These are phyloP conservation scores for Hortaea werneckii DNA, from an alignment of 2,329 filamentous ascomycete species.

Conservation along the genomic window DNA sequence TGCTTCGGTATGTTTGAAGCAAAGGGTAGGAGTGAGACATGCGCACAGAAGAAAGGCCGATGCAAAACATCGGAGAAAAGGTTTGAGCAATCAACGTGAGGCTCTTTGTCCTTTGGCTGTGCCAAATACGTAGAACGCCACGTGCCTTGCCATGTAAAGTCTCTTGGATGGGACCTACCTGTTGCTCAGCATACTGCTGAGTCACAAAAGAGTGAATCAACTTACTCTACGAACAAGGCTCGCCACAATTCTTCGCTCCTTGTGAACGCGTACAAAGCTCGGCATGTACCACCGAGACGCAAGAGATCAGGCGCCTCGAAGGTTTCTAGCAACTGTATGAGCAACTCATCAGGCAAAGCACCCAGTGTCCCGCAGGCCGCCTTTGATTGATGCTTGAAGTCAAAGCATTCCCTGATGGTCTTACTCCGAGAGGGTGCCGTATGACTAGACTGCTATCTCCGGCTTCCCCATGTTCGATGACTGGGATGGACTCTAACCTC, in stretches of 20 bases:
- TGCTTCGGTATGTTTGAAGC: conserved; percentile 57
- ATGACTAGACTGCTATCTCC: conserved; percentile 43
- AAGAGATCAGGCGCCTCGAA: conserved; percentile 56
- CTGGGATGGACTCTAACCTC: conserved; percentile 1
- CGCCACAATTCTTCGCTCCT: conserved; percentile 85
- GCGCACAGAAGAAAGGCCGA: conserved; percentile 79
- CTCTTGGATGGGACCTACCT: conserved; percentile 33
- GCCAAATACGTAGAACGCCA: conserved; percentile 74
- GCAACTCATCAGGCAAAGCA: conserved; percentile 67
- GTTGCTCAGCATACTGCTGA: conserved; percentile 20
- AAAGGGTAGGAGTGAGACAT: conserved; percentile 59
- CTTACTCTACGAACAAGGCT: conserved; percentile 72
- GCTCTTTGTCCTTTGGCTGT: conserved; percentile 43
- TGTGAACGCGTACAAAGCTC: conserved; percentile 76
- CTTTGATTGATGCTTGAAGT: conserved; percentile 55
- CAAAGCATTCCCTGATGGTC: conserved; percentile 77
- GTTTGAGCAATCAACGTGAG: conserved; percentile 58
- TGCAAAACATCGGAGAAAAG: conserved; percentile 88
- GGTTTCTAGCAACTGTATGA: conserved; percentile 64
- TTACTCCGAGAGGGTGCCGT: conserved; percentile 71
- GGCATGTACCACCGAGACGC: conserved; percentile 66
- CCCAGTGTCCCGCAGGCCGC: conserved; percentile 55
- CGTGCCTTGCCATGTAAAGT: conserved; percentile 63
- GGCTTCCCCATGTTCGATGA: background rate
- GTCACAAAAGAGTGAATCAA: conserved; percentile 19